Conservation (phyloP, 148 eudicot genomes). For the Amaranthus palmeri region DNA sequence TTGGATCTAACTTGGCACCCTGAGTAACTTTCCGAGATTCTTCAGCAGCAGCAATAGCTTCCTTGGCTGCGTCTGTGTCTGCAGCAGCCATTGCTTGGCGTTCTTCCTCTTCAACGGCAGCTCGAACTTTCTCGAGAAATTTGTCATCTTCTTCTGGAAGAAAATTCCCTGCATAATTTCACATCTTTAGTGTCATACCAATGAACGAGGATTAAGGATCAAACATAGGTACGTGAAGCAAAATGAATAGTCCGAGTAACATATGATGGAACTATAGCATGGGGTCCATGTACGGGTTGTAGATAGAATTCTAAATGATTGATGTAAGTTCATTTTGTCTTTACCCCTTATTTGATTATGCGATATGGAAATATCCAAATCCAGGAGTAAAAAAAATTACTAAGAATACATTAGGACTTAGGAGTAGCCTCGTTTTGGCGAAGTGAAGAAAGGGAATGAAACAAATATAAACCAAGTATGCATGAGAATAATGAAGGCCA, state of each 20-base stretch:
- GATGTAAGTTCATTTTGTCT: background rate
- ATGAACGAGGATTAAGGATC: no score
- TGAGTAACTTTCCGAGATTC: slow-evolving; percentile 50
- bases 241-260: no score
- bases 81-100: slow-evolving; percentile 79
- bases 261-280: no score
- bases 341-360: background rate
- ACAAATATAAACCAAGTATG: background rate
- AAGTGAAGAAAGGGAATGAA: background rate
- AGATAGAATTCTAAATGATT: no score
- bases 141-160: slow-evolving; percentile 91
- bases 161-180: slow-evolving; percentile 70
- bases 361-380: no score
- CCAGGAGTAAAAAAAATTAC: no score
- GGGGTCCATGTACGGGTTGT: no score
- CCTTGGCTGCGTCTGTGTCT: slow-evolving; percentile 68
- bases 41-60: slow-evolving; percentile 76
- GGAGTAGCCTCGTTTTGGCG: background rate
- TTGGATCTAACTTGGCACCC: slow-evolving; percentile 25
- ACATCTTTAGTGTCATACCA: background rate
- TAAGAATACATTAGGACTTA: no score
- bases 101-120: slow-evolving; percentile 93
- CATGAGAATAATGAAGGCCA: background rate
- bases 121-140: slow-evolving; percentile 78
- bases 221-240: no score